Evolutionary conservation across 441 rosid species (phyloP), one percentile per base, ranked within the genome.

Genomic region (Adansonia gregorii): DNA sequence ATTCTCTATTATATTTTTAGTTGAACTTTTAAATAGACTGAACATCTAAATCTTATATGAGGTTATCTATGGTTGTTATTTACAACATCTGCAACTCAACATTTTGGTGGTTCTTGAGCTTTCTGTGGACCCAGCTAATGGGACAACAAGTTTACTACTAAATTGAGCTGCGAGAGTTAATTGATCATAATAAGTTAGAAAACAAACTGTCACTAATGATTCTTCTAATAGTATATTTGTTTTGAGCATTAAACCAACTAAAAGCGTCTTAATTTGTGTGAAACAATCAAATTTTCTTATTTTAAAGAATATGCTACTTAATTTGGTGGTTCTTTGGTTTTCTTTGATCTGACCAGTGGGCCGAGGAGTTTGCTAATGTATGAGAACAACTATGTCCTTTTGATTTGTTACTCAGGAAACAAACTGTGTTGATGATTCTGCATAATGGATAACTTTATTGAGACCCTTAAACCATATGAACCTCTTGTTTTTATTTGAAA

Each of bases 101-200:
- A 4, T 66, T 66, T 66, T 66, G 24, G 1, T 66, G 51, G 70
- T 41, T 66, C 70, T 41, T 66, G 9, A 15, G 70, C 22, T 66
- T 66, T 66, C 0, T 41, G 11, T 66, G 24, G 51, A 43, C 8
- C 51, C 14, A 66, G 43, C 14, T 10, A 3, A 41, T 41, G 17
- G 11, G 9, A 46, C 9, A 22, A 19, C 1, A 5, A 2, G 56
- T 12, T 68, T 46, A 19, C 41, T 68, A 48, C 9, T 68, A 49
- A 68, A 45, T 48, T 22, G 41, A 48, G 41, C 39, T 2, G 72
- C 6, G 41, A 68, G 68, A 67, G 31, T 11, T 22, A 20, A 41
- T 46, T 67, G 8, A 20, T 67, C 46, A 48, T 22, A 22, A 22
- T 48, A 68, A 22, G 73, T 67, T 67, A 10, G 54, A 45, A 46